phyloP scores from a whole-genome alignment of 2,329 filamentous ascomycete species.

The Ophiocordyceps camponoti-rufipedis region DNA sequence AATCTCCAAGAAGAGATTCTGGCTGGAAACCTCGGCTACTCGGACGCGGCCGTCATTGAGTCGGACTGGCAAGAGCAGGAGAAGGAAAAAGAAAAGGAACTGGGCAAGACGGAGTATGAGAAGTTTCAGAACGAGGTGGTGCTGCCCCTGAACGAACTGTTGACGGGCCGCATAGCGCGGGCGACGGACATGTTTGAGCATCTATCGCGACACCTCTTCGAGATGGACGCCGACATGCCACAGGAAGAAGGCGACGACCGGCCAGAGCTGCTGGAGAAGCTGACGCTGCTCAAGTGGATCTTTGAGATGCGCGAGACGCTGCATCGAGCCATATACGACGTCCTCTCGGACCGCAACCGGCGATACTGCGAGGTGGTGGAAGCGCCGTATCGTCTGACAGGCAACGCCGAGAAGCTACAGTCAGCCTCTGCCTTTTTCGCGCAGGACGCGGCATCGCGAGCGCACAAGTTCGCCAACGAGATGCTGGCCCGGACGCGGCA shows the following conservation, averaged over 20 bases:
- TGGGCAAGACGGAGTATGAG: slow-evolving; percentile 67
- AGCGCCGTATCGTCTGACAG: slow-evolving; percentile 57
- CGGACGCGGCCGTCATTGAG: slow-evolving; percentile 67
- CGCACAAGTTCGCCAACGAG: slow-evolving; percentile 51
- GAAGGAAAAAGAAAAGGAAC: slow-evolving; percentile 48
- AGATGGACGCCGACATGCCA: slow-evolving; percentile 58
- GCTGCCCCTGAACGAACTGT: slow-evolving; percentile 63
- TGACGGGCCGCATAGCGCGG: slow-evolving; percentile 56
- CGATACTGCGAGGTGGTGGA: slow-evolving; percentile 74
- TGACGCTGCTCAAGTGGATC: slow-evolving; percentile 91
- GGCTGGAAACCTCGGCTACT: slow-evolving; percentile 61
- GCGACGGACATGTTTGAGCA: slow-evolving; percentile 65
- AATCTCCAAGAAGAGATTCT: slow-evolving; percentile 68
- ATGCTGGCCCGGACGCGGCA: slow-evolving; percentile 55
- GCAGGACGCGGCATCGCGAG: slow-evolving; percentile 57
- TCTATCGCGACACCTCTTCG: slow-evolving; percentile 53
- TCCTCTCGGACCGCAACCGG: slow-evolving; percentile 70
- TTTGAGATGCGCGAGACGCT: slow-evolving; percentile 85
- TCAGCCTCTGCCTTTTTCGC: slow-evolving; percentile 70
- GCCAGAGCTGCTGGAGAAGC: slow-evolving; percentile 82
- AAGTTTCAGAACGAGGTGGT: slow-evolving; percentile 68
- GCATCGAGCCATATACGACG: slow-evolving; percentile 68
- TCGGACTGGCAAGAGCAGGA: slow-evolving; percentile 57
- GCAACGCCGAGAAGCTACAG: slow-evolving; percentile 60
- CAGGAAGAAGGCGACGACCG: slow-evolving; percentile 93